Evolutionary conservation across 1,284 basidiomycete species (phyloP).

Genomic region (Microbotryum saponariae): DNA sequence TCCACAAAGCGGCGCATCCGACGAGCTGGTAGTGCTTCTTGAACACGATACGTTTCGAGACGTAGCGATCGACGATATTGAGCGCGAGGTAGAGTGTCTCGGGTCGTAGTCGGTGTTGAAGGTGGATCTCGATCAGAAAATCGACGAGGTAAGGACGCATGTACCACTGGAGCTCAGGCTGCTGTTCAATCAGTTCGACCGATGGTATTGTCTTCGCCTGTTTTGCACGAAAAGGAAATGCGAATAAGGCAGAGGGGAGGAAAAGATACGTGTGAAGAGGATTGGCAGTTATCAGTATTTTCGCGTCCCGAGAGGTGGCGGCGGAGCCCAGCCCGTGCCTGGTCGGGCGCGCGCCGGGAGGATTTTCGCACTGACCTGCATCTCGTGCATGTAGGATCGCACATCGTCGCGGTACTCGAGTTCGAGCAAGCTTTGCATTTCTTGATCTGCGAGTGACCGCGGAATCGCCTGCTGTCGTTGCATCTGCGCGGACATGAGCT

Average conservation of each 20-base stretch:
- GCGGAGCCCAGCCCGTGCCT: background rate
- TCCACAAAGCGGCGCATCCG: constrained; percentile 95
- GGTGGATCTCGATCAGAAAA: constrained; percentile 97
- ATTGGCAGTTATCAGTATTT: background rate
- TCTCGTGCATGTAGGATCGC: constrained; percentile 83
- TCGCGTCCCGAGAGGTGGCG: background rate
- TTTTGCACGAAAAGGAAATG: background rate
- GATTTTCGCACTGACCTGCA: constrained; percentile 68
- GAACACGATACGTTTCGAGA: constrained; percentile 95
- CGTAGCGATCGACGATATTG: constrained; percentile 98
- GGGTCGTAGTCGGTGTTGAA: constrained; percentile 88
- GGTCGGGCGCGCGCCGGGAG: background rate
- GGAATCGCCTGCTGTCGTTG: constrained; percentile 15
- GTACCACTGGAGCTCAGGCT: constrained; percentile 59
- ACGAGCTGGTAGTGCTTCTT: constrained; percentile 99
- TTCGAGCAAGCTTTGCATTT: constrained; percentile 53
- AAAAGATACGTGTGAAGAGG: background rate
- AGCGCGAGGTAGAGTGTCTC: constrained; percentile 97
- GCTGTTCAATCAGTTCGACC: constrained; percentile 92
- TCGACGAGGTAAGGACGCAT: constrained; percentile 99
- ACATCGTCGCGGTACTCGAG: constrained; percentile 95
- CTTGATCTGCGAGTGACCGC: constrained; percentile 31
- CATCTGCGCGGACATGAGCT: constrained; percentile 26
- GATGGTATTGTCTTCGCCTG: constrained; percentile 80
- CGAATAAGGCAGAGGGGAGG: background rate